phyloP scores from a whole-genome alignment of 148 eudicot genomes.

The Tetragonia tetragonoides region DNA sequence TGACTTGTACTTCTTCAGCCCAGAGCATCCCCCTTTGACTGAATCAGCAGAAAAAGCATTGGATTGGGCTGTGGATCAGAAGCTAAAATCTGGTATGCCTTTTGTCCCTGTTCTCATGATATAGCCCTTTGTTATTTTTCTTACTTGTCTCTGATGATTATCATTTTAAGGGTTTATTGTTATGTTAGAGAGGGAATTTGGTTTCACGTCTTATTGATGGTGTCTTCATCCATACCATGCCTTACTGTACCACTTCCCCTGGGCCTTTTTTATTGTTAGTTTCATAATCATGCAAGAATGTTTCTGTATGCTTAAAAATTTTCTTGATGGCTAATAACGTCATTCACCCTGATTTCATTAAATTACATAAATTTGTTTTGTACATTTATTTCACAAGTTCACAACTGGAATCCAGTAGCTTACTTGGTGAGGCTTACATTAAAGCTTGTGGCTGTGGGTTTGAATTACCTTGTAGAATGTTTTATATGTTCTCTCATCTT shows the following conservation, averaged over 20 bases:
- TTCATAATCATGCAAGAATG: not conserved
- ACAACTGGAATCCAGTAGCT: no score
- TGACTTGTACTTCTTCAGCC: constrained; percentile 40
- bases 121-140: not conserved
- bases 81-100: constrained; percentile 58
- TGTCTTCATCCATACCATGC: not conserved
- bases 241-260: not conserved
- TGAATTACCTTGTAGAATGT: no score
- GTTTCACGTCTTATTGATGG: not conserved
- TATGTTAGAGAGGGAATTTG: not conserved
- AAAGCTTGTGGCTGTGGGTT: no score
- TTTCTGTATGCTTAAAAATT: not conserved
- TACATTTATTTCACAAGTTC: no score
- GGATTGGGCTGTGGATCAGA: constrained; percentile 67
- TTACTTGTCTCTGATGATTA: not conserved
- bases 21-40: constrained; percentile 69
- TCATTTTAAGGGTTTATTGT: not conserved
- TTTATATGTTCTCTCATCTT: no score
- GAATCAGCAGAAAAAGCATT: constrained; percentile 69
- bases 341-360: no score
- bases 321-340: no score
- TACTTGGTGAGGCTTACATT: no score
- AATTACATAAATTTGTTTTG: no score
- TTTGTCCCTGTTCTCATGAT: not conserved
- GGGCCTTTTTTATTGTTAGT: not conserved